Evolutionary conservation across 768 basidiomycete species (phyloP), one percentile per base, ranked within the genome.

Genomic region (Paxillus involutus): DNA sequence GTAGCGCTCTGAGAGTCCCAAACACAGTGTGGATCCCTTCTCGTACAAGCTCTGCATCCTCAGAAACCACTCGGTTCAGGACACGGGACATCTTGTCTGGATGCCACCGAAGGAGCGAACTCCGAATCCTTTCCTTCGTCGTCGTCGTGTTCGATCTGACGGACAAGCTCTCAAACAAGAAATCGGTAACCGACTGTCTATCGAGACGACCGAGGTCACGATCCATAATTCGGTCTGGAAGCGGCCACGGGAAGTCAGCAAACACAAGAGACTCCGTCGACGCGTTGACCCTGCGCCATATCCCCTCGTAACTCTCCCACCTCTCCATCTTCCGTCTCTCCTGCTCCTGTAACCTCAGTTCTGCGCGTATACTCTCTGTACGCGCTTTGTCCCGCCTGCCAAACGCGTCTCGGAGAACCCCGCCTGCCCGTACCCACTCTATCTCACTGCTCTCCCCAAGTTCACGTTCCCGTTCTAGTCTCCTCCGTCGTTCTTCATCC

Each of bases 21-120:
- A 76, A 75, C 6, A 85, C 77, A 17, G 68, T 50, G 55, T 75
- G 73, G 8, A 84, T 71, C 0, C 81, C 84, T 46, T 75, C 72
- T 24, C 63, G 69, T 9, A 84, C 79, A 6, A 62, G 67, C 17
- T 77, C 74, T 55, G 68, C 51, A 52, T 84, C 80, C n/a, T 75
- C 73, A 2, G 73, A 71, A 1, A 67, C 65, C 8, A 82, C 76
- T 35, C 75, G 73, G 14, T 64, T 56, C n/a, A 83, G 59, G 14
- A 84, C 55, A 2, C 57, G 51, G 4, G 77, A 73, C 59, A 81
- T 71, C 70, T 86, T 87, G 64, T 88, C 85, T 1, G 86, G 85
- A 62, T 86, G 86, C 80, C 84, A 88, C 9, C 84, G 76, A 52
- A 89, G 67, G 42, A 91, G 67, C 0, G 84, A 82, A 45, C 75